phyloP scores from a whole-genome alignment of 2,329 filamentous ascomycete genomes.

The Colletotrichum eremochloae region DNA sequence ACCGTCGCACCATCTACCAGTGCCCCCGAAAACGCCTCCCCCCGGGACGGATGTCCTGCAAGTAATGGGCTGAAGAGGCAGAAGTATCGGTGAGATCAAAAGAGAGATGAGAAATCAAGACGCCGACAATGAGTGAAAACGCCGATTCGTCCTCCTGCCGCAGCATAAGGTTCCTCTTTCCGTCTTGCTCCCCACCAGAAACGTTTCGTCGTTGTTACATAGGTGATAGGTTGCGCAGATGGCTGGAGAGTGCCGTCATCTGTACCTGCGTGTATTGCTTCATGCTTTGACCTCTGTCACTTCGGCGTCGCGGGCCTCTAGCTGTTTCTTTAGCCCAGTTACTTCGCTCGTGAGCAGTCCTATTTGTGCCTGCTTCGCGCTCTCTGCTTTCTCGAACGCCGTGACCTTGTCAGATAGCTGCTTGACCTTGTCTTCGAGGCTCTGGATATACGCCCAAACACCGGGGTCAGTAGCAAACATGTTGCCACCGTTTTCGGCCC shows the following conservation, averaged over 20 bases:
- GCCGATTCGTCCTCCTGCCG: slow-evolving; percentile 38
- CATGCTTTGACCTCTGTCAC: slow-evolving; percentile 30
- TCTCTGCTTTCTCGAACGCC: slow-evolving; percentile 57
- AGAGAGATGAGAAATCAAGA: slow-evolving; percentile 40
- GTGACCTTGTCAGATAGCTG: slow-evolving; percentile 57
- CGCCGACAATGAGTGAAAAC: slow-evolving; percentile 43
- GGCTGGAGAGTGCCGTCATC: slow-evolving; percentile 23
- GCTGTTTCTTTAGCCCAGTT: slow-evolving; percentile 50
- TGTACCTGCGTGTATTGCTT: slow-evolving; percentile 22
- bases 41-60: slow-evolving; percentile 28
- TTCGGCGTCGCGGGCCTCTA: slow-evolving; percentile 45
- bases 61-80: slow-evolving; percentile 19
- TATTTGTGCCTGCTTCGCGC: slow-evolving; percentile 54
- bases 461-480: slow-evolving; percentile 75
- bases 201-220: slow-evolving; percentile 43
- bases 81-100: slow-evolving; percentile 28
- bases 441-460: slow-evolving; percentile 80
- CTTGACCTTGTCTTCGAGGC: slow-evolving; percentile 72
- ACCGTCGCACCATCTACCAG: slow-evolving; percentile 31
- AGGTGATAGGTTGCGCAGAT: slow-evolving; percentile 33
- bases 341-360: slow-evolving; percentile 53
- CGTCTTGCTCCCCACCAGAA: slow-evolving; percentile 21
- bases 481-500: slow-evolving; percentile 74
- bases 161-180: slow-evolving; percentile 24
- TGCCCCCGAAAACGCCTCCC: slow-evolving; percentile 37